Evolutionary conservation across 1,139 yeast species (phyloP), one percentile per base, ranked within the genome.

Genomic region (Taphrina confusa): DNA sequence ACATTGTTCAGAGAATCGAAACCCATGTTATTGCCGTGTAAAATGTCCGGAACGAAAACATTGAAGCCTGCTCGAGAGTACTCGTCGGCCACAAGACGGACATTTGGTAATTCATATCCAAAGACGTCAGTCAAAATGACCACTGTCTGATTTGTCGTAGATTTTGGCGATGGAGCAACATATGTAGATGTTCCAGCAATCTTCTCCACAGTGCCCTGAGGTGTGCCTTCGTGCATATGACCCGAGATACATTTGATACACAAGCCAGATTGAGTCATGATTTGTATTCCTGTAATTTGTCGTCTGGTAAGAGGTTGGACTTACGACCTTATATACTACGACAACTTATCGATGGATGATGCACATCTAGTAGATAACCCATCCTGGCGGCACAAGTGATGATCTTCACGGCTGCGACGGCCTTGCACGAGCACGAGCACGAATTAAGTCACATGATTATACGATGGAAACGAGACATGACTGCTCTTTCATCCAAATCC

Each of bases 61-160:
- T 46, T 45, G 50, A 40, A 63, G 11, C 47, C 58, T 14, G 64
- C 65, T 23, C 61, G 37, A 9, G 65, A 62, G 42, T 61, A 63
- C 14, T 58, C 50, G 60, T 63, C 65, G 1, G 65, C 65, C 33
- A 63, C 45, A 30, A 63, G 51, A 18, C 64, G 50, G 42, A 60
- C 22, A 36, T 63, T 63, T 12, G 59, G 56, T 8, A 63, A 22
- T 28, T 33, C 44, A 63, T 62, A 61, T 3, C 65, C 65, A 45
- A 63, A 63, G 44, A 63, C 30, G 25, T 63, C 65, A 12, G 63
- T 39, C 22, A 61, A n/a, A 34, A 58, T 14, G 23, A 63, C 39
- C 42, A 63, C 56, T 22, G 52, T 50, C 25, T 25, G 14, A 20
- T 49, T 52, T 12, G 39, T 33, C n/a, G 61, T 33, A 6, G 44